Evolutionary conservation across 768 basidiomycete species (phyloP).

Genomic region (Tylopilus sp.): DNA sequence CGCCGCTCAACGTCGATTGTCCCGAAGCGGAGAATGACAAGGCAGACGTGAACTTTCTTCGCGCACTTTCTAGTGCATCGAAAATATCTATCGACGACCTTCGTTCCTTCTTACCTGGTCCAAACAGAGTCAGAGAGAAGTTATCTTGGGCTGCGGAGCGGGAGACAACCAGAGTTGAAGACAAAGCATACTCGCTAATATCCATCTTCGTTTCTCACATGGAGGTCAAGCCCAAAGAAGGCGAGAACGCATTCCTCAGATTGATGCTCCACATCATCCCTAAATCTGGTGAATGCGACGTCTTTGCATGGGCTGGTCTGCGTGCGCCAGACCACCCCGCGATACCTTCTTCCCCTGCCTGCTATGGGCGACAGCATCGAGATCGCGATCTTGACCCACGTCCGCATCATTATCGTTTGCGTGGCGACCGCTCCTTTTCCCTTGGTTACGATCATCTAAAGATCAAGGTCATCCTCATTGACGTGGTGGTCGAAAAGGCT

Average conservation of each 20-base stretch:
- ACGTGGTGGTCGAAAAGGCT: background rate
- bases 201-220: constrained; percentile 5
- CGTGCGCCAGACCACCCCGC: constrained; percentile 1
- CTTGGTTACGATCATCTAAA: constrained; percentile 3
- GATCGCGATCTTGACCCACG: background rate
- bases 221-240: background rate
- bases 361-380: background rate
- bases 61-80: constrained; percentile 1
- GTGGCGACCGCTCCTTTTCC: constrained; percentile 1
- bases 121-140: constrained; percentile 8
- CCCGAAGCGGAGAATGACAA: constrained; percentile 5
- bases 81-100: constrained; percentile 2
- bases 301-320: constrained; percentile 5
- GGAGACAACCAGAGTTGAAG: background rate
- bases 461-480: constrained; percentile 1
- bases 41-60: background rate
- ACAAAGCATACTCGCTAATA: background rate
- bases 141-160: constrained; percentile 1
- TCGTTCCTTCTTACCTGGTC: background rate
- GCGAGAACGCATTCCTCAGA: constrained; percentile 3
- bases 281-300: background rate
- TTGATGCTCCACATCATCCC: constrained; percentile 5
- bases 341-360: constrained; percentile 5
- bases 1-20: background rate
- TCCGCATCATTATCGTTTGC: background rate